Base-by-base conservation (phyloP, 371 early-diverging fungal genomes). In the Rhizopus microsporus region DNA sequence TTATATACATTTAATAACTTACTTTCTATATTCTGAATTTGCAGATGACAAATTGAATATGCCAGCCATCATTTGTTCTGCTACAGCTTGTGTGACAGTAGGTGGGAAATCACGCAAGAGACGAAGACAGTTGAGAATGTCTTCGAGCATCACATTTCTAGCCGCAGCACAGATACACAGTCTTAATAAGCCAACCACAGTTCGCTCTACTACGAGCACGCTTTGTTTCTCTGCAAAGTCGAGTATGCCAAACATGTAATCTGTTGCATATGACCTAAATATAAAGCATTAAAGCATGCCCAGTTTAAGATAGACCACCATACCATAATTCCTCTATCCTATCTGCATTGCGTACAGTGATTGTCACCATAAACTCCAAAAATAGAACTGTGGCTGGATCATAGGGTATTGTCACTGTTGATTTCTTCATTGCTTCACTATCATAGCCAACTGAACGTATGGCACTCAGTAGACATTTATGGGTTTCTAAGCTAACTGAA, bases 21-120 rank as follows among this genome's bases (percentile, higher is more conserved):
- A 77, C 77, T 74, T 74, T 59, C 72, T 62, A 32, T 77, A 70
- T 42, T 74, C 74, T 40, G 77, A 74, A 57, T 77, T 77, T 4
- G 74, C 77, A 56, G 68, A 67, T 9, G 78, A 77, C 16, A 92
- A 60, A 54, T 77, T 82, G 54, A 87, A 72, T 16, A 93, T 77
- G 38, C 92, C 94, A 2, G 93, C 88, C 87, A 88, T 89, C 77
- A 88, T 80, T 63, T 88, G 91, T 56, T 90, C 91, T 6, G 84
- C 88, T 13, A 92, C 85, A 35, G 81, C 76, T 39, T 83, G 82
- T 12, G 89, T 80, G 8, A 87, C 77, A 33, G 87, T 85, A 5
- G 77, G 78, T 5, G 91, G 88, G 52, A 91, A 75, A 44, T 78
- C 75, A 8, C 75, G 77, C 34, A 93, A 62, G 1, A 85, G 60